Evolutionary conservation across 2,329 filamentous ascomycete genomes (phyloP).

Genomic region (Colletotrichum sp.): DNA sequence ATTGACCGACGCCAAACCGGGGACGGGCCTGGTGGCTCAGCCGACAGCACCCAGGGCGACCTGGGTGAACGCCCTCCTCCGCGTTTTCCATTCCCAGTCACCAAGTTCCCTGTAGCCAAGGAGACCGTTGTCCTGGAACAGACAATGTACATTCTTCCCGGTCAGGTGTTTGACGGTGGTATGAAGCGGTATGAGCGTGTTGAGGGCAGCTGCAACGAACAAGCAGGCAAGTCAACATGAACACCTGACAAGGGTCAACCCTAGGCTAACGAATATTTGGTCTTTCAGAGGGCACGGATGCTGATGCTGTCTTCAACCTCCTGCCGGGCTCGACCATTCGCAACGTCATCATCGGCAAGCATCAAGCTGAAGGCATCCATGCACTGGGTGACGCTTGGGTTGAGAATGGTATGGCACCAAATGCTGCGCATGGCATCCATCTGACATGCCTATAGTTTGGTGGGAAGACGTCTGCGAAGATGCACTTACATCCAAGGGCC

Average conservation of each 20-base stretch:
- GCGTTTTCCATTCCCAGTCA: slow-evolving; percentile 32
- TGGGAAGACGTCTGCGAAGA: slow-evolving; percentile 35
- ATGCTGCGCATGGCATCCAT: accelerated
- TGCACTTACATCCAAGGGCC: slow-evolving; percentile 30
- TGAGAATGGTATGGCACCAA: slow-evolving; percentile 27
- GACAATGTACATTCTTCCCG: slow-evolving; percentile 34
- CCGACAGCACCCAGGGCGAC: slow-evolving; percentile 29
- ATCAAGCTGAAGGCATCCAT: slow-evolving; percentile 38
- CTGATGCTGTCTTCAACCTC: slow-evolving; percentile 44
- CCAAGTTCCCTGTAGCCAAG: slow-evolving; percentile 31
- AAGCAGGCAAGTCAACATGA: slow-evolving; percentile 25
- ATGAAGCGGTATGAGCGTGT: slow-evolving; percentile 43
- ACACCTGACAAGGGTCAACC: background rate
- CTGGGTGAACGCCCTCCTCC: slow-evolving; percentile 29
- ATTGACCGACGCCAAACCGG: slow-evolving; percentile 26
- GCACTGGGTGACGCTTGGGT: slow-evolving; percentile 34
- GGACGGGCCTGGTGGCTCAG: slow-evolving; percentile 25
- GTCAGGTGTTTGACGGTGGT: slow-evolving; percentile 36
- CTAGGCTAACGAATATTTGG: background rate
- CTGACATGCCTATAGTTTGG: slow-evolving; percentile 24
- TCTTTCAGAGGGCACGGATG: slow-evolving; percentile 40
- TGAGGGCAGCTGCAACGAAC: slow-evolving; percentile 45
- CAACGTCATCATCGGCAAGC: slow-evolving; percentile 43
- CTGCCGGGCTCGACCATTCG: slow-evolving; percentile 37
- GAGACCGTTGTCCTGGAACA: slow-evolving; percentile 29